Percentiles rank a stretch among this genome's conserved stretches.
These are phyloP conservation scores for Aphanomyces stellatus DNA, from an alignment of 352 stramenopile genomes.

Conservation along the genomic window DNA sequence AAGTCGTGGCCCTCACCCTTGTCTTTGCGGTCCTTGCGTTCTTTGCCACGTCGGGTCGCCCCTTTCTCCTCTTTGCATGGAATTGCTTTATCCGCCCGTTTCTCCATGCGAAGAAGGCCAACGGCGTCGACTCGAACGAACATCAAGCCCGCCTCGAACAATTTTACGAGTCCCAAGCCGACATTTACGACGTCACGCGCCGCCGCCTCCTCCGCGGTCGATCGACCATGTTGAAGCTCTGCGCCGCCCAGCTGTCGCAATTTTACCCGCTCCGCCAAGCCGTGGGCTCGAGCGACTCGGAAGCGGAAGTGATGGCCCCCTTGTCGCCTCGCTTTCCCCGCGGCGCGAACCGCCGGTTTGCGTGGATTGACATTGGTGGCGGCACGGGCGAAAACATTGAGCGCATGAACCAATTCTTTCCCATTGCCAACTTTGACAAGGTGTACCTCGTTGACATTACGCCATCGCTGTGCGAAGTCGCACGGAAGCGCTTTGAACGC, in stretches of 20 bases:
- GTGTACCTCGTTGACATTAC: slow-evolving; percentile 36
- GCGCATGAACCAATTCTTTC: slow-evolving; percentile 25
- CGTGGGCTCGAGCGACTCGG: not conserved
- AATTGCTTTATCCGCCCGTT: slow-evolving; percentile 15
- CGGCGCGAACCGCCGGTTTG: slow-evolving; percentile 20
- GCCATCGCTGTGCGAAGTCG: slow-evolving; percentile 29
- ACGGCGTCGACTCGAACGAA: slow-evolving; percentile 5
- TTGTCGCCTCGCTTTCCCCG: not conserved
- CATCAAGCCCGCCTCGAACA: slow-evolving; percentile 23
- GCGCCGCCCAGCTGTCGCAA: slow-evolving; percentile 8
- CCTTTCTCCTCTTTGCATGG: slow-evolving; percentile 10
- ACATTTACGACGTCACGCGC: slow-evolving; percentile 32
- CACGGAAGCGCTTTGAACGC: slow-evolving; percentile 23
- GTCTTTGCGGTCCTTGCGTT: not conserved
- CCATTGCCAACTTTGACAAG: slow-evolving; percentile 25
- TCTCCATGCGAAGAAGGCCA: slow-evolving; percentile 1
- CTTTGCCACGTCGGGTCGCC: not conserved
- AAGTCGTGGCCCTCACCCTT: not conserved
- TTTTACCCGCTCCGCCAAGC: slow-evolving; percentile 5
- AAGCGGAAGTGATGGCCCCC: not conserved
- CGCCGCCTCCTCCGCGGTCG: slow-evolving; percentile 29
- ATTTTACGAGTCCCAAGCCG: slow-evolving; percentile 33
- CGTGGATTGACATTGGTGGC: slow-evolving; percentile 34
- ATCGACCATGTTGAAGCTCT: slow-evolving; percentile 20
- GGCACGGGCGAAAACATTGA: slow-evolving; percentile 34